Base-by-base conservation (phyloP, 805 yeast genomes). In the Zygoascus ofunaensis region DNA sequence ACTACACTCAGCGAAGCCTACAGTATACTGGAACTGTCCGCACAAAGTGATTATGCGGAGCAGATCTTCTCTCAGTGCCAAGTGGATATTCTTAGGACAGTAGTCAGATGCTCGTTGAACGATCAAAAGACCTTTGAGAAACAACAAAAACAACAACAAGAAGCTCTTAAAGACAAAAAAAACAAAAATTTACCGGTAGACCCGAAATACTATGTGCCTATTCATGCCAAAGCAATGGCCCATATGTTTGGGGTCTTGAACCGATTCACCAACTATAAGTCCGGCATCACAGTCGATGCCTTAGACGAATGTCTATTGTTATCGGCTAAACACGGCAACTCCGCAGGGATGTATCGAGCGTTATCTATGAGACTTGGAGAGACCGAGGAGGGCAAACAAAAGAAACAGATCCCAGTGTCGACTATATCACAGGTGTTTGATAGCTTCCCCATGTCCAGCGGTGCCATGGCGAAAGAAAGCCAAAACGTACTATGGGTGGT, bases 31-130 rank as follows among this genome's bases (percentile, higher is more conserved):
- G 51, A 47, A 5, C 22, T 45, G 2, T 55, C 55, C 5, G 49
- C 49, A 20, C 34, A 45, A 12, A 46, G 59, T 2, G 30, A 42
- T 17, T 37, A 47, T 32, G 33, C 49, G 8, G 38, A 37, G n/a
- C 51, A 46, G 10, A 53, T 61, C 12, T 49, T 52, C 21, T 38
- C 45, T 7, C 37, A 38, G n/a, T 58, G 62, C 46, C 64, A 60
- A 37, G 44, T 43, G 5, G 49, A 45, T 3, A 46, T 58, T 2
- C 41, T 58, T 3, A 41, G 45, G 8, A 45, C 52, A 4, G 49
- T 54, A 17, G 55, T 49, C 8, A 43, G 49, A 21, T 45, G 46
- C 23, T 41, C 47, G 8, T 17, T 46, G 37, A 21, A n/a, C 18
- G 43, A 18, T n/a, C 26, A 33, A 12, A 34, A 30, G 26, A 34